phyloP scores from a whole-genome alignment of 495 filamentous ascomycete genomes.

The Letharia columbiana region DNA sequence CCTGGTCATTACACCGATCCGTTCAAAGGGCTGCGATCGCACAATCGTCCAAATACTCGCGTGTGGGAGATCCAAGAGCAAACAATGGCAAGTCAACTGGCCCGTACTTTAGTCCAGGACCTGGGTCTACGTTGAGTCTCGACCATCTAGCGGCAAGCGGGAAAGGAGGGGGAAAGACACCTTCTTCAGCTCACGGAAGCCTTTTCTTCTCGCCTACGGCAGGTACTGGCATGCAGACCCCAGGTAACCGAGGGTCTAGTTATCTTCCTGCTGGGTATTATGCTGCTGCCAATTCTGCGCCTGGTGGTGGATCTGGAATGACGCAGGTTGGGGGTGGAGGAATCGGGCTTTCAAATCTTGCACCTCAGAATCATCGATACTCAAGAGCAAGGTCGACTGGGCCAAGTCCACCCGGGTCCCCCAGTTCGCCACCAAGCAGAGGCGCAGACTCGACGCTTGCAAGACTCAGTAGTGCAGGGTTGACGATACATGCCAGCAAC shows the following conservation, averaged over 20 bases:
- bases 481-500: constrained; percentile 46
- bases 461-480: constrained; percentile 29
- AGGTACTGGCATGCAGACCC: constrained; percentile 40
- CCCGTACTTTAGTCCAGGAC: constrained; percentile 53
- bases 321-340: constrained; percentile 38
- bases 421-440: constrained; percentile 40
- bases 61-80: constrained; percentile 12
- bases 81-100: constrained; percentile 31
- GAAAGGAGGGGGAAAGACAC: constrained; percentile 37
- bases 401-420: constrained; percentile 61
- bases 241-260: constrained; percentile 49
- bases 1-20: constrained; percentile 85
- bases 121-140: constrained; percentile 52
- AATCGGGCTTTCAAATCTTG: constrained; percentile 45
- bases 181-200: constrained; percentile 42
- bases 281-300: constrained; percentile 52
- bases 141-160: constrained; percentile 41
- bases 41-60: constrained; percentile 42
- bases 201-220: constrained; percentile 97
- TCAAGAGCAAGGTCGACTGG: constrained; percentile 37
- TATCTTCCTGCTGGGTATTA: constrained; percentile 95
- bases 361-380: constrained; percentile 45
- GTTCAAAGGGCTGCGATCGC: constrained; percentile 68
- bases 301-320: constrained; percentile 35
- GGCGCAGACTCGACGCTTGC: constrained; percentile 32